Conservation (phyloP, 1,139 yeast genomes). For the Zygosaccharomyces pseudobailii region DNA sequence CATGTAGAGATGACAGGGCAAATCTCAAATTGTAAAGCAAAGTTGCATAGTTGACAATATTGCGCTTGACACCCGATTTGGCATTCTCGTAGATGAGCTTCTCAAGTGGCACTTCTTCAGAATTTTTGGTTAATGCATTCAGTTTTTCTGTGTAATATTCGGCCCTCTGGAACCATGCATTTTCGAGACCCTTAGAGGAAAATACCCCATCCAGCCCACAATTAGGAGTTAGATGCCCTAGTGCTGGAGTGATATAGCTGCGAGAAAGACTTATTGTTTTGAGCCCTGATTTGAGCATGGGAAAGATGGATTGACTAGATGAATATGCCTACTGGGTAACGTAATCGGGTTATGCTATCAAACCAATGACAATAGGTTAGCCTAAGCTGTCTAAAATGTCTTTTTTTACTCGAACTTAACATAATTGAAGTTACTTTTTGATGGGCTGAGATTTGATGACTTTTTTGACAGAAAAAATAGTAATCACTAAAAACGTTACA, state of each 20-base stretch:
- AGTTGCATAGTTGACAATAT: slow-evolving; percentile 54
- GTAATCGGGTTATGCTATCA: no score
- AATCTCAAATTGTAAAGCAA: slow-evolving; percentile 56
- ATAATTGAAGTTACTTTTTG: no score
- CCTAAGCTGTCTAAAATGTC: no score
- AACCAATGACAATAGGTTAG: no score
- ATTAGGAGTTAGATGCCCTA: slow-evolving; percentile 28
- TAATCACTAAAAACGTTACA: no score
- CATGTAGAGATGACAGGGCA: slow-evolving; percentile 50
- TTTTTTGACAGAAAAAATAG: no score
- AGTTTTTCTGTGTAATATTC: slow-evolving; percentile 44
- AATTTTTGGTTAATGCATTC: slow-evolving; percentile 33
- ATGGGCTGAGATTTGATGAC: no score
- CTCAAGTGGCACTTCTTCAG: slow-evolving; percentile 25
- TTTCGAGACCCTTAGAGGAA: slow-evolving; percentile 47
- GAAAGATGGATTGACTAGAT: not conserved
- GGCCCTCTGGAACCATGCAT: slow-evolving; percentile 59
- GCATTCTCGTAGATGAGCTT: slow-evolving; percentile 29
- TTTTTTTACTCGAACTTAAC: no score
- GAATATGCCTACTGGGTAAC: not conserved
- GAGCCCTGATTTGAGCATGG: not conserved
- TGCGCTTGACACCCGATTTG: slow-evolving; percentile 29
- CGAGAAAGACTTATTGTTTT: slow-evolving; percentile 6
- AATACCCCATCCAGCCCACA: slow-evolving; percentile 52
- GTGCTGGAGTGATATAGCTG: slow-evolving; percentile 22